A percentile compares a stretch with the other conserved stretches of the same genome.
These are phyloP conservation scores for Solanum piurae DNA, from an alignment of 257 asterid genomes.

Conservation along the genomic window DNA sequence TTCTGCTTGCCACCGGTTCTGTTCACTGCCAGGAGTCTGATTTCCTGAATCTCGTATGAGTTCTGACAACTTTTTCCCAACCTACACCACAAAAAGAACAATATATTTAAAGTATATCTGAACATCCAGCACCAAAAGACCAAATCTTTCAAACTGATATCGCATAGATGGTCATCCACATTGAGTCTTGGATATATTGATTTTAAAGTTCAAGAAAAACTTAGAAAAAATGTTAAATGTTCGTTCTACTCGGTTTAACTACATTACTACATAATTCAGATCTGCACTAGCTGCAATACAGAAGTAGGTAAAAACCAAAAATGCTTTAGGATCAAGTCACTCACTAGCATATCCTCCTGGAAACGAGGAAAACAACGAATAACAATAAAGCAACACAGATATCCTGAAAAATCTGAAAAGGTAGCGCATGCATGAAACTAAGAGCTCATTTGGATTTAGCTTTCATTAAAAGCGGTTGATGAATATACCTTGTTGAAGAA, in stretches of 20 bases:
- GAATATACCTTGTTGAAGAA: not conserved
- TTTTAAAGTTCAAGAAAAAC: not conserved
- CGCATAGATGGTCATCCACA: not conserved
- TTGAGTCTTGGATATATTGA: not conserved
- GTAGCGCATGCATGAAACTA: not conserved
- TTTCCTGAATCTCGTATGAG: constrained; percentile 93
- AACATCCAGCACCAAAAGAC: not conserved
- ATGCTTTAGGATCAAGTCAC: not conserved
- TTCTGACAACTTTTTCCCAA: constrained; percentile 82
- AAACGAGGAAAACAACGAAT: not conserved
- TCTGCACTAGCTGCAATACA: not conserved
- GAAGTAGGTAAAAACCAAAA: not conserved
- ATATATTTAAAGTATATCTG: not conserved
- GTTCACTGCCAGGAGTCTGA: constrained; percentile 75
- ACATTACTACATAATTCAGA: not conserved
- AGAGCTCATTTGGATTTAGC: not conserved
- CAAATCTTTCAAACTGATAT: not conserved
- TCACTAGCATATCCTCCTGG: not conserved
- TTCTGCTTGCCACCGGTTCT: constrained; percentile 91
- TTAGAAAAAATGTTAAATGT: not conserved
- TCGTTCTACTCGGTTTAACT: not conserved
- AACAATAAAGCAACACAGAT: not conserved
- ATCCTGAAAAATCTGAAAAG: not conserved
- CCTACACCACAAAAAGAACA: constrained; percentile 31
- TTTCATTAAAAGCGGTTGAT: not conserved